Base-by-base conservation (phyloP, 805 yeast genomes). In the Candida easanensis region DNA sequence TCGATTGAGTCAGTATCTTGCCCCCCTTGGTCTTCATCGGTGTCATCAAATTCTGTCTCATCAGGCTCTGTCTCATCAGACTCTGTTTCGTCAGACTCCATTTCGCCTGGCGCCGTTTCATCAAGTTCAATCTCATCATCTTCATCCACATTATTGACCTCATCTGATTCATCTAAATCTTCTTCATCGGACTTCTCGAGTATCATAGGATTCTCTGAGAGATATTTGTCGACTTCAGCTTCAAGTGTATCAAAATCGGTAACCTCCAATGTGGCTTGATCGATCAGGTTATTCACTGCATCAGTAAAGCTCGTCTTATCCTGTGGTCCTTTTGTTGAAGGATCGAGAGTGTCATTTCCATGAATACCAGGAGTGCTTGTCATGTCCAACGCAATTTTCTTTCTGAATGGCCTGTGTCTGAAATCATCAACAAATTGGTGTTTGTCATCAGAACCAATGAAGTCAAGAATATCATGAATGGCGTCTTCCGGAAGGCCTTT, bases 381-480 rank as follows among this genome's bases (percentile, higher is more conserved):
- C 15, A 47, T 44, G 15, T 44, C 47, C 32, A 46, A 33, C 3
- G 39, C 51, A 39, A 44, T 31, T 17, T 44, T 40, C 33, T 46
- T 44, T 3, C 34, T 31, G 35, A 36, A 49, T 1, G 48, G 47
- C 20, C 51, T 33, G 14, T 44, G 45, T 30, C 48, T 39, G 36
- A 30, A 49, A 14, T 49, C 41, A 23, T 49, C 46, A 19, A 49
- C 27, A 20, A 33, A 41, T 20, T 45, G 52, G 25, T 45, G 50
- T 26, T 45, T 43, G 26, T 49, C 52, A 16, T 38, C 31, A 7
- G 52, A 35, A n/a, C 40, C 38, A 17, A 45, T 21, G 22, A 49
- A 43, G 18, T 42, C 51, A 25, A 38, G 37, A 34, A 45, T 26
- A 22, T 42, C 49, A 32, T 38, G 18, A 2, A 45, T 32, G 2